Base-by-base conservation (phyloP, 2,329 filamentous ascomycete species). In the Paraconiothyrium sp. region DNA sequence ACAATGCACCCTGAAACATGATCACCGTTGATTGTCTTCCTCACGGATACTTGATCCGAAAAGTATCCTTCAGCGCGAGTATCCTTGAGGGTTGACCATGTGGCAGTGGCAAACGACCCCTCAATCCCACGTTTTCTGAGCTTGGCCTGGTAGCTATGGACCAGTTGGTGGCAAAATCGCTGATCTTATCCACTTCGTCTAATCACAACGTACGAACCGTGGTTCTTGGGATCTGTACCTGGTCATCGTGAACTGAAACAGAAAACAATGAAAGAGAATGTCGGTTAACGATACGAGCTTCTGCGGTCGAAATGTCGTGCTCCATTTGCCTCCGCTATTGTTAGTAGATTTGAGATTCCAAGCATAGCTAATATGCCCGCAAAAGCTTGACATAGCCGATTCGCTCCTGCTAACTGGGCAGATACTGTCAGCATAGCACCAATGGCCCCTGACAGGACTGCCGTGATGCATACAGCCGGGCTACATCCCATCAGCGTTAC, bases 61-160 rank as follows among this genome's bases (percentile, higher is more conserved):
- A 39, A 39, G 14, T 32, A 35, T 55, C 43, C 44, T 50, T 62
- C 57, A 39, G 51, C 56, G 35, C 43, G 35, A 8, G 22, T 27
- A 57, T 52, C 63, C 37, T 59, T 52, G 14, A 24, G 43, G 43
- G 59, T 52, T 59, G 34, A 54, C 62, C 59, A 65, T 60, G 55
- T 63, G 60, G 59, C 60, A 60, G 64, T 65, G 62, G 64, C 62
- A 54, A 65, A 57, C 41, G 8, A 54, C 48, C 48, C 47, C 49
- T 59, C 49, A 20, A 27, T 56, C 37, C 57, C 57, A 54, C 37
- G 57, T 52, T 54, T 41, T 48, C 14, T 14, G 37, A 10, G 49
- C 41, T 44, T n/a, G 20, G 11, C 41, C n/a, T 47, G 30, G 39
- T 22, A 47, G 5, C 2, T n/a, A 39, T 24, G 13, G 20, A 56